Conservation (phyloP, 140 eudicot species). For the Anethum foeniculum region DNA sequence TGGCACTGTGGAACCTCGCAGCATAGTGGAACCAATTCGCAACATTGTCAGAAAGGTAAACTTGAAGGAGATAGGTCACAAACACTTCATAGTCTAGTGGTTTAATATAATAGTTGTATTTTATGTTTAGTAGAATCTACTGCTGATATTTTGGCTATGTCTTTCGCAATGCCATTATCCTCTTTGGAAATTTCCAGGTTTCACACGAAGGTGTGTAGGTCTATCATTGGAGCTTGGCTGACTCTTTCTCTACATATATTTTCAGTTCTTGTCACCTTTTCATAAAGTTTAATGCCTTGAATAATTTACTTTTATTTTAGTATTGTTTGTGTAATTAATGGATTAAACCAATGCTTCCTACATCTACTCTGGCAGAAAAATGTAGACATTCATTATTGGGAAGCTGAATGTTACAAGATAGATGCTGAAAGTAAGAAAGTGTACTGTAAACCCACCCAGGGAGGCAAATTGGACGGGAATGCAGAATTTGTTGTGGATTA, state of each 20-base stretch:
- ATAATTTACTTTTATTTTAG: background rate
- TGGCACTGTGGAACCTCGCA: conserved; percentile 91
- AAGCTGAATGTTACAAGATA: conserved; percentile 85
- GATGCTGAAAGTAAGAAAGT: conserved; percentile 76
- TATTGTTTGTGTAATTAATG: background rate
- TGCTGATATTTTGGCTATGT: background rate
- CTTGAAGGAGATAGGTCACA: background rate
- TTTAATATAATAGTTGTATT: background rate
- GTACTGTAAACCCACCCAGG: conserved; percentile 44
- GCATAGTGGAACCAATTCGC: conserved; percentile 87
- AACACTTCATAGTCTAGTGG: background rate
- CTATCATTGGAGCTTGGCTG: background rate
- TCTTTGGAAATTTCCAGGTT: background rate
- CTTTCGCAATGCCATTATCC: background rate
- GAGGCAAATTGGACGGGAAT: conserved; percentile 21
- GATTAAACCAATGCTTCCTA: conserved; percentile 13
- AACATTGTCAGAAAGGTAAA: conserved; percentile 68
- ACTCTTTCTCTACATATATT: background rate
- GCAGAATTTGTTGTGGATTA: conserved; percentile 74
- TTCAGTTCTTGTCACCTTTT: background rate
- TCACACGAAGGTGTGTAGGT: background rate
- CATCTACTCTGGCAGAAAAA: conserved; percentile 49
- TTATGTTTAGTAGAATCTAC: background rate
- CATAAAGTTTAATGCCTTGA: background rate
- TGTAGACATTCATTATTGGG: conserved; percentile 49